phyloP scores from a whole-genome alignment of 345 rosid genomes.

The Eucalyptus melliodora region DNA sequence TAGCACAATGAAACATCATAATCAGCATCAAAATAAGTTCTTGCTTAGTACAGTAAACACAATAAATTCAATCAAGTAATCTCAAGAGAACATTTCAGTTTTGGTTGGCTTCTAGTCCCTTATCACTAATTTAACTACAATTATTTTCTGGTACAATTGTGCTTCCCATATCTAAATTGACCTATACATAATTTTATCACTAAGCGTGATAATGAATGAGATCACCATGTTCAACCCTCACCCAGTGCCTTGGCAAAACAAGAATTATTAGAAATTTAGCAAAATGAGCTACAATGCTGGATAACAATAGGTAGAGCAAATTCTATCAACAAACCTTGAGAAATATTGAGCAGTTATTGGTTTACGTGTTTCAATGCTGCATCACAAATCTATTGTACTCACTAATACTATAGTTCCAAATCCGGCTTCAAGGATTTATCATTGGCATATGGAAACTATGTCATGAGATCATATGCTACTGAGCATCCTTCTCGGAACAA shows the following conservation, averaged over 20 bases:
- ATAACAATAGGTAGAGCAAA: neutral
- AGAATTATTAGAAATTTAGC: neutral
- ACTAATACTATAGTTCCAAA: neutral
- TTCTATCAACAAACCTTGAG: neutral
- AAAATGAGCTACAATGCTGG: neutral
- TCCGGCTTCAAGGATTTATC: neutral
- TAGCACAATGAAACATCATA: neutral
- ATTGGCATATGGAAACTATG: neutral
- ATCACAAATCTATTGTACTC: neutral
- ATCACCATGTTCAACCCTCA: neutral
- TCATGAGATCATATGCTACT: neutral
- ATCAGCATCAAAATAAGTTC: neutral
- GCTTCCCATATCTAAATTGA: neutral
- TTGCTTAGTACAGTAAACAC: neutral
- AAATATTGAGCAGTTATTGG: neutral
- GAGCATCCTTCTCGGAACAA: neutral
- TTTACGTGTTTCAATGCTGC: neutral
- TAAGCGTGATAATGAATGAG: neutral
- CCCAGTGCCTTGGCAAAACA: neutral
- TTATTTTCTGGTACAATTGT: neutral
- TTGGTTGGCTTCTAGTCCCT: neutral
- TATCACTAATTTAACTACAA: neutral
- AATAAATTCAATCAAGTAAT: neutral
- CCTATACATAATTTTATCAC: neutral
- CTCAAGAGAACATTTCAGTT: neutral